Evolutionary conservation across 352 stramenopile genomes (phyloP).

Genomic region (Globisporangium mamillatum): DNA sequence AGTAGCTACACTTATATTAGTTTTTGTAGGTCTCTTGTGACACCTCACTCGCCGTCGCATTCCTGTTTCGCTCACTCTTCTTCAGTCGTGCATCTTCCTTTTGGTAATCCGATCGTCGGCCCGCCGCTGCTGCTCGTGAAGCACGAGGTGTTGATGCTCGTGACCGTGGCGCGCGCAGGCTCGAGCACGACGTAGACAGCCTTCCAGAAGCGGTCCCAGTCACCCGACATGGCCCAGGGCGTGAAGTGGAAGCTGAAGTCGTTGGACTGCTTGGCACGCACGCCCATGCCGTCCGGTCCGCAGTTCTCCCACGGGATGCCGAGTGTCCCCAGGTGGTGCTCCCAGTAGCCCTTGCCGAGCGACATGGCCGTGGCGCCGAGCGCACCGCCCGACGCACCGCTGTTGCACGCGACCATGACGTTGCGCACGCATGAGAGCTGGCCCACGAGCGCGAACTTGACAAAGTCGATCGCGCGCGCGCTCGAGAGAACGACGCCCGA

Average conservation of each 20-base stretch:
- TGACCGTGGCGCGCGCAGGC: background rate
- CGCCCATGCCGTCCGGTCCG: conserved; percentile 2
- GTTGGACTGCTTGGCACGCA: conserved; percentile 2
- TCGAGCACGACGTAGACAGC: conserved; percentile 1
- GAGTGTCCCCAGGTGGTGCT: conserved; percentile 3
- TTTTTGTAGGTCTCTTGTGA: background rate
- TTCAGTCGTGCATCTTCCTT: background rate
- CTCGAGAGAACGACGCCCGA: background rate
- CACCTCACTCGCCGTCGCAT: background rate
- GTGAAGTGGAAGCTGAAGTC: conserved; percentile 11
- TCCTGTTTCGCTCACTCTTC: background rate
- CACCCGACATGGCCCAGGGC: conserved; percentile 2
- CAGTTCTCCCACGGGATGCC: conserved; percentile 12
- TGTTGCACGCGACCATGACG: conserved; percentile 5
- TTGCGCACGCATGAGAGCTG: background rate
- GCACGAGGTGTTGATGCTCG: conserved; percentile 1
- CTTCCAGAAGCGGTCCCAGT: conserved; percentile 9
- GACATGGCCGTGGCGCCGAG: background rate
- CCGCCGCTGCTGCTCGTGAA: background rate
- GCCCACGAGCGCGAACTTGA: background rate
- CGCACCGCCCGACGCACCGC: background rate
- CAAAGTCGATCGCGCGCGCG: background rate
- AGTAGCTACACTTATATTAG: background rate
- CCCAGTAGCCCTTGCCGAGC: conserved; percentile 4
- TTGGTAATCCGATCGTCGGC: background rate